phyloP scores from a whole-genome alignment of 805 yeast genomes.

The Wickerhamiella slavikovae region DNA sequence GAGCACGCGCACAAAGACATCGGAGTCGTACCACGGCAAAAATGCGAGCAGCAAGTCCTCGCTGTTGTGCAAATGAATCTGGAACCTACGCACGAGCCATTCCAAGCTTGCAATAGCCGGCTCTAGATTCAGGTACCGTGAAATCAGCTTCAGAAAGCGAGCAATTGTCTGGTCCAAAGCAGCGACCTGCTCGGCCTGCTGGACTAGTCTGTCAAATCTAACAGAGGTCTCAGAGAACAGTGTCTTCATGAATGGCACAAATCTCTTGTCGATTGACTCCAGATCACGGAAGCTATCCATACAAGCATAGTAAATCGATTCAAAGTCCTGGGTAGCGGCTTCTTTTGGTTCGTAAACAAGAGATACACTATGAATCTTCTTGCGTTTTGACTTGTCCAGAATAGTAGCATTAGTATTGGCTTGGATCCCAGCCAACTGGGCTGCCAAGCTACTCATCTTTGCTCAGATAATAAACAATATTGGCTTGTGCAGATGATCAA shows the following conservation, averaged over 20 bases:
- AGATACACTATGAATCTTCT: slow-evolving; percentile 74
- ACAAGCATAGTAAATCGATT: slow-evolving; percentile 50
- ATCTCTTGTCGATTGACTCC: slow-evolving; percentile 51
- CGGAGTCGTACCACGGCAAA: slow-evolving; percentile 60
- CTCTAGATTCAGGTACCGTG: slow-evolving; percentile 55
- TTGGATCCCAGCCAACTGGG: slow-evolving; percentile 52
- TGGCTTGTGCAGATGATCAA: too few relatives aligned
- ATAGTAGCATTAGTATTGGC: slow-evolving; percentile 34
- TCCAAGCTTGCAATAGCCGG: slow-evolving; percentile 72
- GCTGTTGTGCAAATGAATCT: slow-evolving; percentile 60
- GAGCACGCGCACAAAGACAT: slow-evolving; percentile 55
- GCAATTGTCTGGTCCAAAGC: slow-evolving; percentile 55
- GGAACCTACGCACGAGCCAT: slow-evolving; percentile 84
- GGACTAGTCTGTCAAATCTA: slow-evolving; percentile 61
- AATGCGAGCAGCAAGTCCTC: slow-evolving; percentile 52
- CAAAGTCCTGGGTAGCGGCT: slow-evolving; percentile 91
- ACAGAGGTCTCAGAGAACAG: slow-evolving; percentile 71
- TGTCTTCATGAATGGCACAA: slow-evolving; percentile 44
- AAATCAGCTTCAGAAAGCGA: slow-evolving; percentile 49
- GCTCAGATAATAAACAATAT: too few relatives aligned
- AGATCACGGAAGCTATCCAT: slow-evolving; percentile 60
- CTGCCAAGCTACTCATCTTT: slow-evolving; percentile 34
- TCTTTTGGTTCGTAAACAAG: slow-evolving; percentile 65
- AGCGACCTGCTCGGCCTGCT: slow-evolving; percentile 55
- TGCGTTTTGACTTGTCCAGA: slow-evolving; percentile 69